Base-by-base conservation (phyloP, 176 grass and related monocot genomes). In the Raddia guianensis region DNA sequence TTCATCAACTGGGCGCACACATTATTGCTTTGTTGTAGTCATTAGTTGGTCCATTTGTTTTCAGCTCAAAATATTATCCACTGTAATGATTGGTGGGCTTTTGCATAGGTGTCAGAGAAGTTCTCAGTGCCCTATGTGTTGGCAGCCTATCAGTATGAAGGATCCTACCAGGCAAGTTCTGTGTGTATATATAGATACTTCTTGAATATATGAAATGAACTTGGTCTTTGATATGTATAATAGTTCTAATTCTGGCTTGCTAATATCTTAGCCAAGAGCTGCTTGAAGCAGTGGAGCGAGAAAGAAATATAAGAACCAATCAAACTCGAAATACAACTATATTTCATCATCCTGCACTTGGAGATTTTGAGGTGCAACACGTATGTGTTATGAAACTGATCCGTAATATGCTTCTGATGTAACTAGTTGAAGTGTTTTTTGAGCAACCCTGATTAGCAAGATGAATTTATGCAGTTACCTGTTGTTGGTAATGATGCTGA, bases 61-160 rank as follows among this genome's bases (percentile, higher is more conserved):
- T 13, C 32, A 66, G 8, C 69, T 82, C 50, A 84, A 83, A 83
- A 68, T 84, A 75, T 43, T 67, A 35, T 55, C 21, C 12, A 34
- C 10, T n/a, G 76, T 83, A 67, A 68, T 81, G 69, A 49, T 90
- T 72, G 43, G 37, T 79, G 4, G 18, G 63, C 59, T 21, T 53
- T 82, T 73, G 5, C 46, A 44, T 82, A 98, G 96, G 96, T 98
- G 90, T 43, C 96, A 98, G 75, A 88, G 96, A 81, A 98, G 96
- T 86, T 93, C 92, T 32, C 96, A 98, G 56, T 98, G 96, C 73
- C 96, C 96, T 49, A 98, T 98, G 92, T 98, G 96, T 64, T 98
- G 96, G 88, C 92, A 91, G 53, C 5, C 84, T 77, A 89, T 98
- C 69, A 87, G 78, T 75, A 82, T 98, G 92, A 94, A 95, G 72